A percentile compares a stretch with the other conserved stretches of the same genome.
Conservation (phyloP, 2,329 filamentous ascomycete genomes). For the Aspergillus fumigatus region DNA sequence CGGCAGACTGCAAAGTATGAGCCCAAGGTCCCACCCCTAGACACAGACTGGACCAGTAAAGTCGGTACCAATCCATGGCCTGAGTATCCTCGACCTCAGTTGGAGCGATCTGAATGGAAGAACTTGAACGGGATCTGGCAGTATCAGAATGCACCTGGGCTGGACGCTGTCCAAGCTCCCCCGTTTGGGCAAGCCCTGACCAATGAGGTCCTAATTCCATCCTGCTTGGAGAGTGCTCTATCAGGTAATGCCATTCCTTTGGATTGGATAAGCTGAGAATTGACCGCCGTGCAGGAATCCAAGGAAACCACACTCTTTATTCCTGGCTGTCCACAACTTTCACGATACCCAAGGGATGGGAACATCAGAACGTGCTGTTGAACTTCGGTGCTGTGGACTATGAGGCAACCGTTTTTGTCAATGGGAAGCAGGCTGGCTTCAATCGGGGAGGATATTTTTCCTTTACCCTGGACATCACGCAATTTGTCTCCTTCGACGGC, state of each 20-base stretch:
- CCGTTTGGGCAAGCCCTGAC: slow-evolving; percentile 43
- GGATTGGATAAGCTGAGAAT: neutral
- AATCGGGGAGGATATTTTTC: slow-evolving; percentile 60
- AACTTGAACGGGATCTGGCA: slow-evolving; percentile 49
- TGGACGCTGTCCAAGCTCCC: slow-evolving; percentile 38
- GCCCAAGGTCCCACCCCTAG: slow-evolving; percentile 38
- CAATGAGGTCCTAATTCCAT: slow-evolving; percentile 48
- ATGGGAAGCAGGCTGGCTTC: slow-evolving; percentile 49
- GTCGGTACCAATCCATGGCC: slow-evolving; percentile 48
- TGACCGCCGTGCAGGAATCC: slow-evolving; percentile 26
- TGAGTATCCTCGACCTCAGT: slow-evolving; percentile 46
- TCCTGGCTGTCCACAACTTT: slow-evolving; percentile 50
- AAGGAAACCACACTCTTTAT: slow-evolving; percentile 33
- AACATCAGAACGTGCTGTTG: slow-evolving; percentile 39
- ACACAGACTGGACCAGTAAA: slow-evolving; percentile 43
- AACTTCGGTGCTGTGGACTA: slow-evolving; percentile 52
- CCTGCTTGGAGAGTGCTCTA: slow-evolving; percentile 51
- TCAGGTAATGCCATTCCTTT: slow-evolving; percentile 34
- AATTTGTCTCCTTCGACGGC: slow-evolving; percentile 36
- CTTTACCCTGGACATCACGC: slow-evolving; percentile 58
- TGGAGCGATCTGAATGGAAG: slow-evolving; percentile 46
- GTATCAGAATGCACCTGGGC: slow-evolving; percentile 38
- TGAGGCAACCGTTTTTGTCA: slow-evolving; percentile 54
- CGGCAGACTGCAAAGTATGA: slow-evolving; percentile 28
- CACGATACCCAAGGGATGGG: slow-evolving; percentile 43